These are phyloP conservation scores for Macrolepiota albuminosa DNA, from an alignment of 768 basidiomycete species.

Conservation along the genomic window DNA sequence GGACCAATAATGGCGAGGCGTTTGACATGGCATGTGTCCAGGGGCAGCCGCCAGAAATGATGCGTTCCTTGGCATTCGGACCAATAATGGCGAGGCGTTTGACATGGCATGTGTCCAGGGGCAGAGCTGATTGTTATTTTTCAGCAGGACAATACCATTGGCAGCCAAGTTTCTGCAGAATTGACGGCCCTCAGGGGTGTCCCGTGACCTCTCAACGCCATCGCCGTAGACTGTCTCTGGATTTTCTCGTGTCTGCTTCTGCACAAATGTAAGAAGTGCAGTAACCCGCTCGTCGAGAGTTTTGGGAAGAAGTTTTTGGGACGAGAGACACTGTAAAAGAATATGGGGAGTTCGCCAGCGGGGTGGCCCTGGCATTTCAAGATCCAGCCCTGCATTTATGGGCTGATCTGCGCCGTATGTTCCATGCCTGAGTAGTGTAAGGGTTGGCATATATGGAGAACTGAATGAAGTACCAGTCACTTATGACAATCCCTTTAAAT, in stretches of 20 bases:
- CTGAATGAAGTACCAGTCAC: slow-evolving; percentile 58
- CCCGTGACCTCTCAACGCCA: slow-evolving; percentile 50
- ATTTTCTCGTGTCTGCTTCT: slow-evolving; percentile 49
- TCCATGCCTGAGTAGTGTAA: slow-evolving; percentile 48
- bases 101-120: slow-evolving; percentile 33
- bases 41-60: slow-evolving; percentile 73
- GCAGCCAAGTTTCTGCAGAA: slow-evolving; percentile 56
- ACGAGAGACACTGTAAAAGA: slow-evolving; percentile 30
- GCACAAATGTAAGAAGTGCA: slow-evolving; percentile 51
- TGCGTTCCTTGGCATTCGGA: slow-evolving; percentile 58
- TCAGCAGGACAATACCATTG: slow-evolving; percentile 61
- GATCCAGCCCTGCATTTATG: slow-evolving; percentile 71
- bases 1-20: slow-evolving; percentile 65
- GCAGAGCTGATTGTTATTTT: slow-evolving; percentile 56
- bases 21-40: slow-evolving; percentile 32
- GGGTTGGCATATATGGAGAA: neutral
- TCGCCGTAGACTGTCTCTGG: slow-evolving; percentile 62
- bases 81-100: slow-evolving; percentile 62
- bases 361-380: slow-evolving; percentile 75
- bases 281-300: slow-evolving; percentile 48
- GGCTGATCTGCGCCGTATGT: slow-evolving; percentile 64
- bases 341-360: slow-evolving; percentile 56
- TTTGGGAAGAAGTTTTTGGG: slow-evolving; percentile 41
- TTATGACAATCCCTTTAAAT: slow-evolving; percentile 66
- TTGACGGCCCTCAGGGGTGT: slow-evolving; percentile 43